Conservation (phyloP, 225 moss, liverwort and hornwort genomes). For the Pseudoscleropodium purum region DNA sequence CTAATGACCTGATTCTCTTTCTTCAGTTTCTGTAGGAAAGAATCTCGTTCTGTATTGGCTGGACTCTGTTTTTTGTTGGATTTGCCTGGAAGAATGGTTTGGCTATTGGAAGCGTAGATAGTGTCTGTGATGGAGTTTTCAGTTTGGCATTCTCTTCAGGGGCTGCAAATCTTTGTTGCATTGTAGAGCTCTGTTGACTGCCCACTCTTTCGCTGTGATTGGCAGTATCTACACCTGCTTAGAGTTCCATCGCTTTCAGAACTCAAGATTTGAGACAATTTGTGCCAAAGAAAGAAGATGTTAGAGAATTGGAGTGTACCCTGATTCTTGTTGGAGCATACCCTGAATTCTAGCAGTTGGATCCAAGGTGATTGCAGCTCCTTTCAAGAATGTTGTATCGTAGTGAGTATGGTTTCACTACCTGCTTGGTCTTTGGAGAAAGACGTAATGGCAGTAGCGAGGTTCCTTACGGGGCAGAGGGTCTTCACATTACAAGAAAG, state of each 20-base stretch:
- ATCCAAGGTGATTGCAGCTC: not conserved
- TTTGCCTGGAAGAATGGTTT: not conserved
- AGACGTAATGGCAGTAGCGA: not conserved
- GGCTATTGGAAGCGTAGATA: not conserved
- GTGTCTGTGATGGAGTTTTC: not conserved
- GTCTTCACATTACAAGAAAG: not conserved
- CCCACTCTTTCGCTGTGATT: not conserved
- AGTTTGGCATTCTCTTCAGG: not conserved
- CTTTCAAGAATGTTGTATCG: not conserved
- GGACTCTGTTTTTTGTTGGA: not conserved
- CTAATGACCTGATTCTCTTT: not conserved
- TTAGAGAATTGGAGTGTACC: not conserved
- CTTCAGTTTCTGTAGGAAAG: not conserved
- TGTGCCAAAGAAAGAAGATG: not conserved
- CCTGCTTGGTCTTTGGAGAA: not conserved
- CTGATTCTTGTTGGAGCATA: not conserved
- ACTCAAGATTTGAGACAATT: not conserved
- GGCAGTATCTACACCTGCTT: not conserved
- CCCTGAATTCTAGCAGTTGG: not conserved
- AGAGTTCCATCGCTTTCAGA: not conserved
- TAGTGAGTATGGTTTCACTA: not conserved
- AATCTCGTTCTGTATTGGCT: not conserved
- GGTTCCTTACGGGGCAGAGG: not conserved
- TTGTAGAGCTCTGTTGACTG: not conserved
- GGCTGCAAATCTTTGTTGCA: not conserved